These are phyloP conservation scores for Entonaema liquescens DNA, from an alignment of 495 filamentous ascomycete species.

Conservation along the genomic window DNA sequence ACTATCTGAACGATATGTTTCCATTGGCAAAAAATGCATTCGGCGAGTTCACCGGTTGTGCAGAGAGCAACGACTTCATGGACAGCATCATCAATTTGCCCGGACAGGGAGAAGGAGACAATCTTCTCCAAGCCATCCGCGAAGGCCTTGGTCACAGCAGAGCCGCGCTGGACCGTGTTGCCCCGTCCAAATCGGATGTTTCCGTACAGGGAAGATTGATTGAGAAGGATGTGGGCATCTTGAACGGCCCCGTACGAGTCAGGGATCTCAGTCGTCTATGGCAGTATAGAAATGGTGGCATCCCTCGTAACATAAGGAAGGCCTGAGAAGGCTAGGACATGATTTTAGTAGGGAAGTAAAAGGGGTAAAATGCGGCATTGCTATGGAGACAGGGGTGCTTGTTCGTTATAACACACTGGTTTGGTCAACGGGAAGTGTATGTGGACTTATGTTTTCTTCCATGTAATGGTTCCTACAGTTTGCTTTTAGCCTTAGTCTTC, in stretches of 20 bases:
- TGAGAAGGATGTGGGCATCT: background rate
- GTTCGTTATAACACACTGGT: background rate
- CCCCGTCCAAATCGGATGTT: background rate
- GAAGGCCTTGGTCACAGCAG: background rate
- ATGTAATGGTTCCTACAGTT: background rate
- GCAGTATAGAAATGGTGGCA: background rate
- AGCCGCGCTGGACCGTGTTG: background rate
- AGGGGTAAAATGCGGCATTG: background rate
- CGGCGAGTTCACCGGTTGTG: background rate
- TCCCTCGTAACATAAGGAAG: background rate
- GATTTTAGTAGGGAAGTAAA: background rate
- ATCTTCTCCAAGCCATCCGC: background rate
- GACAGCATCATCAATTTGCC: background rate
- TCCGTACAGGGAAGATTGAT: background rate
- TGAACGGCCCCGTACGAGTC: background rate
- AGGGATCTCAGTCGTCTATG: background rate
- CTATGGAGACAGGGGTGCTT: background rate
- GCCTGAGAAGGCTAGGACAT: background rate
- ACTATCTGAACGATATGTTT: conserved; percentile 4
- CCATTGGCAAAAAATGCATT: background rate
- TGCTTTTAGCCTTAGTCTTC: background rate
- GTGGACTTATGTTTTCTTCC: background rate
- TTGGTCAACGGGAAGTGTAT: background rate
- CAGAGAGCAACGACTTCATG: conserved; percentile 1
- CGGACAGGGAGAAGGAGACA: background rate